Evolutionary conservation across 2,329 filamentous ascomycete species (phyloP), one percentile per base, ranked within the genome.

Genomic region (Clonostachys byssicola): DNA sequence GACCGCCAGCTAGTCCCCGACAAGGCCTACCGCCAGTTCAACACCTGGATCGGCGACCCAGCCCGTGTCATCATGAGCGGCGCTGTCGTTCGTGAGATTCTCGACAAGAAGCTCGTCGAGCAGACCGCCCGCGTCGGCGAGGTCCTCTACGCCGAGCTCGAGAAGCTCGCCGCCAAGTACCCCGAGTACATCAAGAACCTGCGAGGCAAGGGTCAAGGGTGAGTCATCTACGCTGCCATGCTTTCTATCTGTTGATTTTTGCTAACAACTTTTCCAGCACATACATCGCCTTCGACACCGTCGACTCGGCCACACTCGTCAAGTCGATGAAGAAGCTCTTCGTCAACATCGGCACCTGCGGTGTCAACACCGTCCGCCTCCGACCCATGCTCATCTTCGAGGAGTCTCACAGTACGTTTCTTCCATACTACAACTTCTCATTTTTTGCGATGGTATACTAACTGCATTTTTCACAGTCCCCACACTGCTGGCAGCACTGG

Each of bases 41-140:
- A 92, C 73, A 91, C 88, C 49, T 92, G 88, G 88, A 90, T 92
- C 75, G 88, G 88, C 56, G 88, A 92, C 68, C 88, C 88, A 47
- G 83, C 86, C 38, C 84, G 86, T 51, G 86, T 86, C 14, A 72
- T 92, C 54, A 77, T 92, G 56, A 89, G 89, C 81, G 82, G 85
- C 54, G 84, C 83, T 55, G 89, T 92, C 64, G 81, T 91, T 61
- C 68, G 86, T 49, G 88, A 92, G 67, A 86, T 92, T 50, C 73
- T 86, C 54, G 74, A 83, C 45, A 72, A 86, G 38, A 76, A 85
- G 55, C 73, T 92, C 9, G 86, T 92, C 12, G 73, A 81, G 62
- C 66, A 90, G 84, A 54, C 64, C 48, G 81, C 83, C 13, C 68
- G 70, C 40, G 84, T 85, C 5, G 88, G 88, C 45, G 77, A 80